phyloP scores from a whole-genome alignment of 805 yeast genomes.

The Nakazawaea peltata region DNA sequence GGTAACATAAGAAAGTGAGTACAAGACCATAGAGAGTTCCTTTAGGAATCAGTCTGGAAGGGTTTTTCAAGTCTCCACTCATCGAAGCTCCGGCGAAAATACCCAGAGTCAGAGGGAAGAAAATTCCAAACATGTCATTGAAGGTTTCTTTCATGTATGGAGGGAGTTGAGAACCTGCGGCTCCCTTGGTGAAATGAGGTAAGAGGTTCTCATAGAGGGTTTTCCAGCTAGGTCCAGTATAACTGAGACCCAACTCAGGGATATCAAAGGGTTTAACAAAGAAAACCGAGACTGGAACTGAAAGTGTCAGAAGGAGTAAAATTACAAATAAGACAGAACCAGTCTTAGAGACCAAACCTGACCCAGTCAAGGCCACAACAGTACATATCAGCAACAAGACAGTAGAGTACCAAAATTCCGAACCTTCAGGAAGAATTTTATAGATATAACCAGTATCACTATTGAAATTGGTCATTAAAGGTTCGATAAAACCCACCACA shows the following conservation, averaged over 20 bases:
- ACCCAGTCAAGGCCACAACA: conserved; percentile 70
- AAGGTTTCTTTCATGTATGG: conserved; percentile 62
- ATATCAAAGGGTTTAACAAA: conserved; percentile 55
- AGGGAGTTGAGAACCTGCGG: conserved; percentile 74
- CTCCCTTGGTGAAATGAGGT: conserved; percentile 81
- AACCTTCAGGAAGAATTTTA: conserved; percentile 51
- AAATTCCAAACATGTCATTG: conserved; percentile 83
- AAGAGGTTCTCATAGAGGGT: conserved; percentile 59
- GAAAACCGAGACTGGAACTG: conserved; percentile 74
- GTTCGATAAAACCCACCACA: conserved; percentile 93
- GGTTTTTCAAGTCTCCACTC: conserved; percentile 88
- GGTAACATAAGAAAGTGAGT: conserved; percentile 69
- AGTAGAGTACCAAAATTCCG: conserved; percentile 67
- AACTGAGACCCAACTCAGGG: conserved; percentile 38
- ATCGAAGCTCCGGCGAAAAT: conserved; percentile 97
- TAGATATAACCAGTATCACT: conserved; percentile 43
- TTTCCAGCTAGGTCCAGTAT: conserved; percentile 68
- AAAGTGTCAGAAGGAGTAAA: conserved; percentile 61
- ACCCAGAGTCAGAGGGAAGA: conserved; percentile 98
- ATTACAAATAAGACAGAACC: conserved; percentile 68
- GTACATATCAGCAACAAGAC: conserved; percentile 63
- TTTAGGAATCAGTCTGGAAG: conserved; percentile 82
- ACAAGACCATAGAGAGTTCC: conserved; percentile 88
- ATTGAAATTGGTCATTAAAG: conserved; percentile 77
- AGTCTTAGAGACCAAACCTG: conserved; percentile 72